These are phyloP conservation scores for Ganoderma meredithae DNA, from an alignment of 1,284 basidiomycete species.

Conservation along the genomic window DNA sequence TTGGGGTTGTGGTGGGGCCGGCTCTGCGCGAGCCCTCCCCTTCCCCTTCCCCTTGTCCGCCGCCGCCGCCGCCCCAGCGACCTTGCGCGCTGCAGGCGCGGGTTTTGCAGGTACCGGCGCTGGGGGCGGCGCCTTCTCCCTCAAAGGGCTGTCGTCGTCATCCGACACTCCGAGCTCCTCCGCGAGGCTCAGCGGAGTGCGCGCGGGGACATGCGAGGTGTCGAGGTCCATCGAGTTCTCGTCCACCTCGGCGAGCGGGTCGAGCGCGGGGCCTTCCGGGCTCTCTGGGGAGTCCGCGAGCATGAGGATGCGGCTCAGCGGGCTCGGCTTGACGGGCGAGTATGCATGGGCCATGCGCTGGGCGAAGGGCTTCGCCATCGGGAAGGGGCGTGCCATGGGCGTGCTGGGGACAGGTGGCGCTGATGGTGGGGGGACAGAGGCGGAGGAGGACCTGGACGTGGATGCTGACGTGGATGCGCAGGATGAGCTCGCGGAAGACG, in stretches of 20 bases:
- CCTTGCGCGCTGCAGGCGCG: constrained; percentile 18
- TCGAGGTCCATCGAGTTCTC: constrained; percentile 38
- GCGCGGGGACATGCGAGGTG: constrained; percentile 14
- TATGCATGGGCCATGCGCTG: constrained; percentile 78
- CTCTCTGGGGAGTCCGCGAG: constrained; percentile 67
- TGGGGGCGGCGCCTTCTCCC: constrained; percentile 26
- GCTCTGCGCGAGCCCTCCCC: constrained; percentile 38
- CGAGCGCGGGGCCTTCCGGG: constrained; percentile 37
- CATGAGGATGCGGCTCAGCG: constrained; percentile 77
- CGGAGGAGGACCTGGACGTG: constrained; percentile 18
- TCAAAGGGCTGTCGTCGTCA: constrained; percentile 38
- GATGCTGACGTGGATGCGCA: constrained; percentile 17
- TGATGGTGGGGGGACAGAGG: constrained; percentile 18
- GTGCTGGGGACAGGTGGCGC: constrained; percentile 34
- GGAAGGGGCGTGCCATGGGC: constrained; percentile 55
- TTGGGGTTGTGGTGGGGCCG: constrained; percentile 15
- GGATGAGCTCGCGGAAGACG: constrained; percentile 20
- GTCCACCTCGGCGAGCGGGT: constrained; percentile 44
- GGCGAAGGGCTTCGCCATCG: constrained; percentile 72
- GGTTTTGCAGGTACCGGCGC: too few species aligned
- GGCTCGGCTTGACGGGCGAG: constrained; percentile 78
- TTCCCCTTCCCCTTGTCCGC: constrained; percentile 48
- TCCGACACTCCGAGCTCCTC: constrained; percentile 40
- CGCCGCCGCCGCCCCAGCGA: constrained; percentile 10
- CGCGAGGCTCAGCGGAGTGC: constrained; percentile 35